Conservation (phyloP, 768 basidiomycete species). For the Leccinum boreale region DNA sequence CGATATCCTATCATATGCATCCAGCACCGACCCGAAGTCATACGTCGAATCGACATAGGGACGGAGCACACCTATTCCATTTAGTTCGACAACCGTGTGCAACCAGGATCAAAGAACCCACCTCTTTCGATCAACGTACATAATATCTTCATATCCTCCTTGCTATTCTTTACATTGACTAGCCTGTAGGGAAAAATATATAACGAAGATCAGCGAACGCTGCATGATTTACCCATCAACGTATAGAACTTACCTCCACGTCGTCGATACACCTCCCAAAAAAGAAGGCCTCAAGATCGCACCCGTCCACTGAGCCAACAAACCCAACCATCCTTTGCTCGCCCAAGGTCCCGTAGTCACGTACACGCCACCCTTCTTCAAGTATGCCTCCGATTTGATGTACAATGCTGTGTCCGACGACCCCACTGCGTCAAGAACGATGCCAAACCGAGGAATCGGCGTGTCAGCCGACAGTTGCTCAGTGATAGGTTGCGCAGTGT, state of each 20-base stretch:
- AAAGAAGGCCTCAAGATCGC: slow-evolving; percentile 37
- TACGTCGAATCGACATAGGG: slow-evolving; percentile 58
- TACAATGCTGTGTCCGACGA: slow-evolving; percentile 48
- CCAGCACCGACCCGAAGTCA: slow-evolving; percentile 50
- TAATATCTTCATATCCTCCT: slow-evolving; percentile 35
- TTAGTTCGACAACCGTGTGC: neutral
- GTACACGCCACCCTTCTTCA: slow-evolving; percentile 49
- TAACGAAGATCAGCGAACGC: neutral
- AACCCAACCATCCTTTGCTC: slow-evolving; percentile 13
- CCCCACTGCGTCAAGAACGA: slow-evolving; percentile 60
- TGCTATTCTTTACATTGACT: slow-evolving; percentile 30
- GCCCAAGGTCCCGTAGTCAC: slow-evolving; percentile 51
- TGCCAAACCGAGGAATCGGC: slow-evolving; percentile 50
- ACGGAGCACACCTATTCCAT: slow-evolving; percentile 43
- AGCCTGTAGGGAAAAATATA: slow-evolving; percentile 10
- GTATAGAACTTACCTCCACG: slow-evolving; percentile 40
- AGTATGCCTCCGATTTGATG: slow-evolving; percentile 46
- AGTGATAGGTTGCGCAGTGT: slow-evolving; percentile 49
- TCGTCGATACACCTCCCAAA: slow-evolving; percentile 51
- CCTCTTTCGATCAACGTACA: slow-evolving; percentile 42
- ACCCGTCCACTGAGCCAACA: neutral
- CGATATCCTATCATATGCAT: slow-evolving; percentile 63
- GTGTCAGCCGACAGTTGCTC: slow-evolving; percentile 43
- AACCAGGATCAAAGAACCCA: slow-evolving; percentile 13
- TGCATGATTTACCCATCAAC: too few relatives aligned